Conservation (phyloP, 192 early-diverging fungal species). For the Helicostylum pulchrum region DNA sequence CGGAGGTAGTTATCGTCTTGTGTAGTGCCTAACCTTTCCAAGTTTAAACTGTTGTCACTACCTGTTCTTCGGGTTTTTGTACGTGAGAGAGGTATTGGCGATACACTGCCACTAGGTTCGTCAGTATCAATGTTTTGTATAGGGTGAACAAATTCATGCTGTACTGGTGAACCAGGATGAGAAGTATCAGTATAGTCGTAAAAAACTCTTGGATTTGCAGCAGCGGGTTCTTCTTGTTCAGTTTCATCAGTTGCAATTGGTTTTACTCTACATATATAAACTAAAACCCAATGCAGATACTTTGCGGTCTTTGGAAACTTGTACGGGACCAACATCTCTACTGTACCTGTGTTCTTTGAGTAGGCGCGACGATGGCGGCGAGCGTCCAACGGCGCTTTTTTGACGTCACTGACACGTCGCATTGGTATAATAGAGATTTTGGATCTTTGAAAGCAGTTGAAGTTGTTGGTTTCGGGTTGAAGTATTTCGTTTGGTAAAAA, state of each 20-base stretch:
- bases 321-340: constrained; percentile 1
- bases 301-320: neutral
- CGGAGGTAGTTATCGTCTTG: neutral
- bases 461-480: neutral
- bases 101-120: too few species aligned
- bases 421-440: neutral
- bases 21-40: neutral
- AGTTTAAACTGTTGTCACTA: too few species aligned
- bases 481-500: neutral
- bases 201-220: neutral
- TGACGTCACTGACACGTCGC: neutral
- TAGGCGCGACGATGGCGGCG: neutral
- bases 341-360: neutral
- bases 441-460: neutral
- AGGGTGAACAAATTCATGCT: neutral
- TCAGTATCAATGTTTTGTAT: neutral
- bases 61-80: too few species aligned
- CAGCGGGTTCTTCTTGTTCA: neutral
- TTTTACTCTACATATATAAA: neutral
- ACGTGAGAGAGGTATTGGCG: too few species aligned
- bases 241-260: neutral
- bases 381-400: neutral
- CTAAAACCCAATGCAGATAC: neutral
- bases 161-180: neutral
- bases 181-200: constrained; percentile 5